phyloP scores from a whole-genome alignment of 805 yeast genomes.

The Candida piceae region DNA sequence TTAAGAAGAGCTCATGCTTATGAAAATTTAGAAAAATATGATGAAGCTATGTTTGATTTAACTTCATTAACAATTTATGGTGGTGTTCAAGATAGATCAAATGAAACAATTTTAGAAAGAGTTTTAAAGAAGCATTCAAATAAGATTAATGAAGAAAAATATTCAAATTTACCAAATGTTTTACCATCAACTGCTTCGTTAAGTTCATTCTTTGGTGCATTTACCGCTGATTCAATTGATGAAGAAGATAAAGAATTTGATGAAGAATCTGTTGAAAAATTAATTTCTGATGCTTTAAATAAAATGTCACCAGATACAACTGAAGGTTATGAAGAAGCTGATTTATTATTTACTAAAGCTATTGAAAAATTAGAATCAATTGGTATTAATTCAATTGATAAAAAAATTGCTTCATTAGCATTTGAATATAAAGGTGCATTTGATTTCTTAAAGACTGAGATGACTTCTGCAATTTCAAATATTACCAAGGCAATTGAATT shows the following conservation, averaged over 20 bases:
- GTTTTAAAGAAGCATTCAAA: slow-evolving; percentile 78
- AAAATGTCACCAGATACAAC: slow-evolving; percentile 42
- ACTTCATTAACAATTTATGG: slow-evolving; percentile 85
- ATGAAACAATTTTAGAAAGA: slow-evolving; percentile 81
- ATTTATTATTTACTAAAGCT: slow-evolving; percentile 55
- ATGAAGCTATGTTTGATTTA: slow-evolving; percentile 86
- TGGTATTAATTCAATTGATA: slow-evolving; percentile 31
- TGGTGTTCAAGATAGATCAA: slow-evolving; percentile 66
- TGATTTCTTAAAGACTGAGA: slow-evolving; percentile 74
- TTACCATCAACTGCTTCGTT: slow-evolving; percentile 82
- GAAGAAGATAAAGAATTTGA: slow-evolving; percentile 44
- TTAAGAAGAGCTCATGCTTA: slow-evolving; percentile 91
- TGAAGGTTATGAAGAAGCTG: slow-evolving; percentile 61
- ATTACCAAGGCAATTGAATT: slow-evolving; percentile 61
- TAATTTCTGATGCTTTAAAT: slow-evolving; percentile 59
- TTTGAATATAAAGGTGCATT: slow-evolving; percentile 81
- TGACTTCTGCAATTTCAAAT: slow-evolving; percentile 56
- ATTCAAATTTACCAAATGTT: slow-evolving; percentile 44
- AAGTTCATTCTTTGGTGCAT: slow-evolving; percentile 86
- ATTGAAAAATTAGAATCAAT: slow-evolving; percentile 34
- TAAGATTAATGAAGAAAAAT: slow-evolving; percentile 58
- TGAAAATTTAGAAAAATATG: slow-evolving; percentile 71
- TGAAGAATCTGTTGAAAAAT: slow-evolving; percentile 56
- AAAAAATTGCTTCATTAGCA: slow-evolving; percentile 57
- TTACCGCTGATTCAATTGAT: slow-evolving; percentile 46